Evolutionary conservation across 352 stramenopile genomes (phyloP), one percentile per base, ranked within the genome.

Genomic region (Thraustotheca clavata): DNA sequence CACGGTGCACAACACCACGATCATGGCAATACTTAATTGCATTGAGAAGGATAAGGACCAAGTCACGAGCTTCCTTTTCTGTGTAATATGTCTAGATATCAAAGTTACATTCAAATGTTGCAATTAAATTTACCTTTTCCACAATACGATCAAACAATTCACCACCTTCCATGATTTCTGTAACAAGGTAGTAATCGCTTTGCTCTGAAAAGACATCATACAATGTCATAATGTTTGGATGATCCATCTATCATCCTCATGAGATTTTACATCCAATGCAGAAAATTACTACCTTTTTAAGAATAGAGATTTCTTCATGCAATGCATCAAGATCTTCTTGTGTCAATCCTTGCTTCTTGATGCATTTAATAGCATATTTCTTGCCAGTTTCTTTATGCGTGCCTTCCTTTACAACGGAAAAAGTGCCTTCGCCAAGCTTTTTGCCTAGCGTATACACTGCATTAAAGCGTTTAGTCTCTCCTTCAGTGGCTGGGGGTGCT

Each of bases 131-230:
- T 49, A 90, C 83, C 75, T 94, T 94, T 59, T 94, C 77, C 8
- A 94, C 84, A 8, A 94, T 91, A 52, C 84, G 84, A 32, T 94
- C 86, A 60, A 94, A 92, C 9, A 91, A 79, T 62, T 92, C 84
- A 20, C 92, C 92, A 33, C 96, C 96, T 35, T 87, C 88, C 80
- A 98, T 97, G 49, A 97, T 92, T 74, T 99, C 95, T 33, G 97
- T 98, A 2, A 99, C 94, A 49, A 99, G 78, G 74, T 98, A 99
- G 75, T 97, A 99, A 67, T 97, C 86, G 47, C 97, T 92, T 2
- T 86, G 76, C 41, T 97, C 89, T 11, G 95, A 82, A 70, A 96
- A 97, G 68, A 97, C 96, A 69, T 96, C 93, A 59, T 97, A 76
- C 29, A 96, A 65, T n/a, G 88, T 90, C 81, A 97, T 94, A 54